Evolutionary conservation across 805 yeast species (phyloP).

Genomic region (Lipomyces yamanashiensis): DNA sequence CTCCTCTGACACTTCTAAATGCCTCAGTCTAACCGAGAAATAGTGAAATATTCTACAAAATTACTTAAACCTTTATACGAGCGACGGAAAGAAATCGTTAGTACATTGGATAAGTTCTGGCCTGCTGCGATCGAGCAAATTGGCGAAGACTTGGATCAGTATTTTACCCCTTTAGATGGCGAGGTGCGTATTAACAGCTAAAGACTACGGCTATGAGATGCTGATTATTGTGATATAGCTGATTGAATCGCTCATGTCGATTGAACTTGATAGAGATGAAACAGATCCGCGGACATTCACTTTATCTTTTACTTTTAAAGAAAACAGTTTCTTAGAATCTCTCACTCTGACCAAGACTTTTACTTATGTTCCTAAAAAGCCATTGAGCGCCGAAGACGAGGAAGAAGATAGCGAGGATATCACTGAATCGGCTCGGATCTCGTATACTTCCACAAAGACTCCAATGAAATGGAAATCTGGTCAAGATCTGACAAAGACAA

Average conservation of each 20-base stretch:
- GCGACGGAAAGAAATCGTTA: constrained; percentile 58
- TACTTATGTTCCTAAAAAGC: constrained; percentile 39
- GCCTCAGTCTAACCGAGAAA: neutral
- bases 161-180: constrained; percentile 73
- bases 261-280: constrained; percentile 58
- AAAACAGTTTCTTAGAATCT: constrained; percentile 55
- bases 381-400: constrained; percentile 41
- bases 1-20: neutral
- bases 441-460: constrained; percentile 58
- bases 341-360: constrained; percentile 69
- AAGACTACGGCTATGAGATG: constrained; percentile 54
- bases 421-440: constrained; percentile 58
- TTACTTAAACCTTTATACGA: constrained; percentile 62
- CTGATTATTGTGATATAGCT: constrained; percentile 32
- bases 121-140: constrained; percentile 80
- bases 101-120: constrained; percentile 79
- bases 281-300: constrained; percentile 60
- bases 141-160: constrained; percentile 78
- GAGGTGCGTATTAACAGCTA: constrained; percentile 43
- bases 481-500: constrained; percentile 60
- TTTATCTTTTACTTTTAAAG: constrained; percentile 63
- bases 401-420: constrained; percentile 44
- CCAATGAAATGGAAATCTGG: constrained; percentile 72
- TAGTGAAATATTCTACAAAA: constrained; percentile 35
- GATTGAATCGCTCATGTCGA: constrained; percentile 52